Evolutionary conservation across 768 basidiomycete species (phyloP), one percentile per base, ranked within the genome.

Genomic region (Russula brevipes): DNA sequence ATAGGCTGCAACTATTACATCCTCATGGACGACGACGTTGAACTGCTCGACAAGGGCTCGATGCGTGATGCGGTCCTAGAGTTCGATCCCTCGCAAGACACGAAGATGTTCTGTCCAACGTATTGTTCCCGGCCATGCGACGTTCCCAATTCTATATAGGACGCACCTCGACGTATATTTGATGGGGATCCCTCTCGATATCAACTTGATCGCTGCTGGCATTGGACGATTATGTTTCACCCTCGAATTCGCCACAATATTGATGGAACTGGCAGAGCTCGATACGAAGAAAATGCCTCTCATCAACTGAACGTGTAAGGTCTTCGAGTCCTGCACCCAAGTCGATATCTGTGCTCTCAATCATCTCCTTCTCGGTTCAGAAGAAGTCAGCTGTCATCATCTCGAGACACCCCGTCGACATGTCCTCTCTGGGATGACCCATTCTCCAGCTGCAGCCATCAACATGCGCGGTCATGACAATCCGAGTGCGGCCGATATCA

Each of bases 161-260:
- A 79, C 73, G 0, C 85, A 86, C 66, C 72, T 86, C 70, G 78
- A 83, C 36, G 79, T 84, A 24, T 24, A 24, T 49, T 85, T 86
- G 84, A 85, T 53, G 82, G 82, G 0, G 81, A 84, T 56, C 81
- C 82, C 0, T 86, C 78, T 70, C 68, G 86, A 1, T 85, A 76
- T 70, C 85, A 85, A 70, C 76, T 86, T 3, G 86, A 86, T 67
- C 79, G 84, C 11, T 78, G 81, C 6, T 85, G 80, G 77, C 79
- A 76, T 9, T 79, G 79, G 53, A 80, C 81, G 0, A 66, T 33
- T 9, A 82, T 83, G 81, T 71, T 83, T 19, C 16, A 70, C 1
- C 73, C 73, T 2, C 71, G 79, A 24, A 71, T 85, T 47, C 71
- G 70, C 9, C 85, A 82, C 64, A 68, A 66, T 2, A 65, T 83